These are phyloP conservation scores for Macroventuria anomochaeta DNA, from an alignment of 2,329 filamentous ascomycete genomes.

Conservation along the genomic window DNA sequence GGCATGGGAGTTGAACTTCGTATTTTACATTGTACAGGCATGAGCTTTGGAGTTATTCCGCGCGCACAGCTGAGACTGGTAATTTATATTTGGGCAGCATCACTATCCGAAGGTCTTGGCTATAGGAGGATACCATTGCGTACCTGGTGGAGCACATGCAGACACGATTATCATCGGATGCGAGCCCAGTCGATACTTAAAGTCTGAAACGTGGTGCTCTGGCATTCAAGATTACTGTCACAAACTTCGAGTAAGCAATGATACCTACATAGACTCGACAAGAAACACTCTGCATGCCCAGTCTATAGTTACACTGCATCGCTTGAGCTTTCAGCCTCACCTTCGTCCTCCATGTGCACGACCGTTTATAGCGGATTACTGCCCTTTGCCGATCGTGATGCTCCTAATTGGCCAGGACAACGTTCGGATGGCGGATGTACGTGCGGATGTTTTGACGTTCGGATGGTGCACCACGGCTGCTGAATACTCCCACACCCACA, in stretches of 20 bases:
- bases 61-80: slow-evolving; percentile 6
- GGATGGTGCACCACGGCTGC: not conserved
- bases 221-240: not conserved
- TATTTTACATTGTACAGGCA: slow-evolving; percentile 7
- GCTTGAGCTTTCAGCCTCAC: not conserved
- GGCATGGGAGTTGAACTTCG: not conserved
- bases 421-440: too few relatives aligned
- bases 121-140: slow-evolving; percentile 3
- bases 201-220: not conserved
- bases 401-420: not conserved
- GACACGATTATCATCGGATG: slow-evolving; percentile 2
- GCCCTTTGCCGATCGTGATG: slow-evolving; percentile 2
- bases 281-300: not conserved
- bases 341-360: not conserved
- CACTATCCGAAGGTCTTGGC: slow-evolving; percentile 8
- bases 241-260: not conserved
- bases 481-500: slow-evolving; percentile 2
- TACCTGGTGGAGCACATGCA: slow-evolving; percentile 3
- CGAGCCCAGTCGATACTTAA: not conserved
- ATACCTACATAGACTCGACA: not conserved
- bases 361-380: not conserved
- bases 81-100: not conserved
- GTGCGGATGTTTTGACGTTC: slow-evolving; percentile 2
- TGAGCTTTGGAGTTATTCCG: slow-evolving; percentile 7
- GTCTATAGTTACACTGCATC: not conserved